Evolutionary conservation across 2,329 filamentous ascomycete genomes (phyloP), one percentile per base, ranked within the genome.

Genomic region (Microascus cirrosus): DNA sequence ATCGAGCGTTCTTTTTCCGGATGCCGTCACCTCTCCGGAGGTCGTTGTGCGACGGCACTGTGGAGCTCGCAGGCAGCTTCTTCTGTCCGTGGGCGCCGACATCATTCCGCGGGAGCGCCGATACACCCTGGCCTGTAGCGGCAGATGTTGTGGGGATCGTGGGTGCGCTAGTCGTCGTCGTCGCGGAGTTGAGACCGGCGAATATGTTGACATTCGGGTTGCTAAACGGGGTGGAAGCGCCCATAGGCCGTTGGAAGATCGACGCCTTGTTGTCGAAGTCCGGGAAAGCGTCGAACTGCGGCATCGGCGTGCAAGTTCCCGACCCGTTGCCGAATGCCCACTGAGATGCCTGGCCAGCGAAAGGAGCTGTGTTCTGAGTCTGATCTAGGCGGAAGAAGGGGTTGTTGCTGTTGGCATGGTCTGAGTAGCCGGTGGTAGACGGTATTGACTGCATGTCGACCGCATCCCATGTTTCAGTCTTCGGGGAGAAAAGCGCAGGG

Each of bases 1-100:
- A 96, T 64, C 93, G 88, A 63, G 92, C 91, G 68, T 97, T 99
- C 87, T 97, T 97, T 85, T 99, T 99, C 67, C 94, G 84, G 72
- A 97, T 95, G 61, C 94, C 90, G 65, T 95, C 91, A 59, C 90
- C 85, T 64, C 89, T 82, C 61, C 84, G 80, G 71, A 89, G 77
- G 58, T 92, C 86, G 61, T 91, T 57, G 74, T 89, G 87, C 65
- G 82, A 87, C 68, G 84, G 83, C 71, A 87, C 81, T 58, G 81
- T 77, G 32, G 89, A 83, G 71, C 83, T 92, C 68, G 82, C 82
- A 50, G 84, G 81, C 36, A 74, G 79, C 78, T 87, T 84, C 65
- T 81, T 78, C 73, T 84, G 60, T 73, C 73, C 70, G 80, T 73
- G 55, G 70, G 71, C 69, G 67, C 79, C 74, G 78, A 80, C 83